Evolutionary conservation across 352 stramenopile genomes (phyloP), one percentile per base, ranked within the genome.

Genomic region (Pythium vanterpoolii): DNA sequence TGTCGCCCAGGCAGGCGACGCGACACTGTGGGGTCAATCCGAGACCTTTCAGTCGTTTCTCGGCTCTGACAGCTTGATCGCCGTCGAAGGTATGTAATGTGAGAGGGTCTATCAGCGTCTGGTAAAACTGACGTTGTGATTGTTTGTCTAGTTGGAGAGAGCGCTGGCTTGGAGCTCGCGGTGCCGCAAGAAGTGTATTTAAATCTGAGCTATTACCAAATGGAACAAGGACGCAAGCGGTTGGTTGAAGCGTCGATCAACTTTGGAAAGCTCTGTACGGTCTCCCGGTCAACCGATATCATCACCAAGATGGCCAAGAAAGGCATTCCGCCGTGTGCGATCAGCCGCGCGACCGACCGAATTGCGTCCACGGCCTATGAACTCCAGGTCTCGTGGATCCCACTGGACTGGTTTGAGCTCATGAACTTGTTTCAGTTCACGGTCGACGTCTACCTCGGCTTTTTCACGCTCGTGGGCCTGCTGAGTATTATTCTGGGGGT

Each of bases 391-490:
- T 82, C 74, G 2, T 98, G 89, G 76, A 77, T 86, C 33, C 75
- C 93, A n/a, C 71, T 98, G 1, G 66, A 74, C 39, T 98, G 94
- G 94, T 97, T 97, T 46, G 86, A 95, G 55, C 76, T 98, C 42
- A 87, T 99, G 49, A 99, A 99, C 61, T 71, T 82, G 8, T 99
- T 99, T 67, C 87, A 98, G 71, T 98, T 99, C 65, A 87, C 82
- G 0, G 80, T 86, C 24, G 82, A 93, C 58, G 86, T 99, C 3
- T 99, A 99, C 61, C 72, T 98, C 14, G 67, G 96, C 8, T 96
- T 98, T 54, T 98, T 98, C 65, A 89, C 79, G 11, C 66, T 97
- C 30, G 85, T 98, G 10, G 95, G 94, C 26, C 56, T 97, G 23
- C 47, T 92, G 5, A 93, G 88, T 40, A 87, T 96, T 53, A 69